phyloP scores from a whole-genome alignment of 208 protist genomes.

The Herpetomonas samuelpessoai region DNA sequence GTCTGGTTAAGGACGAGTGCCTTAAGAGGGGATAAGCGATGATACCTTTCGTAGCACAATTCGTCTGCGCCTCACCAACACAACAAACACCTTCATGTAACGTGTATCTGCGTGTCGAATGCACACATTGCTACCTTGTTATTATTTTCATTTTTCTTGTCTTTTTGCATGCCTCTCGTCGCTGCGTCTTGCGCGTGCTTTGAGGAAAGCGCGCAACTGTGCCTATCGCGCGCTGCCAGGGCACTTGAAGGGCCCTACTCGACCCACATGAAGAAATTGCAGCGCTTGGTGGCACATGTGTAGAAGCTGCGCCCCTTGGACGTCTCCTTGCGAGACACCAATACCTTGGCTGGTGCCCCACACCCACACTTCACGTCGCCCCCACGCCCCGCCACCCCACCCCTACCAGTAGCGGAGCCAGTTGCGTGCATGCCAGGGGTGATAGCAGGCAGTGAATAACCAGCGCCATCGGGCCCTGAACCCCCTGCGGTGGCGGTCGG shows the following conservation, averaged over 20 bases:
- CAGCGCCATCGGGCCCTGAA: background rate
- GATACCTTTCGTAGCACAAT: too few relatives aligned
- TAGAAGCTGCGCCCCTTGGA: conserved; percentile 69
- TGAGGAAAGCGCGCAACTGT: too few relatives aligned
- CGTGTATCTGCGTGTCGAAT: too few relatives aligned
- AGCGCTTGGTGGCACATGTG: conserved; percentile 55
- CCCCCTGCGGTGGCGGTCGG: conserved; percentile 4
- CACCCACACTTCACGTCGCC: conserved; percentile 49
- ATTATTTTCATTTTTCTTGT: conserved; percentile 3
- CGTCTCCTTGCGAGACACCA: conserved; percentile 74
- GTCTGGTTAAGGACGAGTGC: too few relatives aligned
- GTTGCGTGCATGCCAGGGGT: conserved; percentile 1
- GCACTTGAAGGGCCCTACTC: conserved; percentile 32
- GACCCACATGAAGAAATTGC: conserved; percentile 81
- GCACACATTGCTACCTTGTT: conserved; percentile 2
- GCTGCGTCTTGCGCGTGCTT: too few relatives aligned
- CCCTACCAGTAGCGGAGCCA: conserved; percentile 14
- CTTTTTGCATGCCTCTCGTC: background rate
- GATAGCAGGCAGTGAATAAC: conserved; percentile 55
- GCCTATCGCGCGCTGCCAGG: too few relatives aligned
- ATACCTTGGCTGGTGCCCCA: conserved; percentile 51
- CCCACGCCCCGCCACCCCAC: conserved; percentile 3
- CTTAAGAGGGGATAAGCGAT: too few relatives aligned
- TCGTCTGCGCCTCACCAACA: too few relatives aligned
- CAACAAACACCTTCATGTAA: too few relatives aligned